Evolutionary conservation across 495 filamentous ascomycete species (phyloP).

Genomic region (Penicillium lagena): DNA sequence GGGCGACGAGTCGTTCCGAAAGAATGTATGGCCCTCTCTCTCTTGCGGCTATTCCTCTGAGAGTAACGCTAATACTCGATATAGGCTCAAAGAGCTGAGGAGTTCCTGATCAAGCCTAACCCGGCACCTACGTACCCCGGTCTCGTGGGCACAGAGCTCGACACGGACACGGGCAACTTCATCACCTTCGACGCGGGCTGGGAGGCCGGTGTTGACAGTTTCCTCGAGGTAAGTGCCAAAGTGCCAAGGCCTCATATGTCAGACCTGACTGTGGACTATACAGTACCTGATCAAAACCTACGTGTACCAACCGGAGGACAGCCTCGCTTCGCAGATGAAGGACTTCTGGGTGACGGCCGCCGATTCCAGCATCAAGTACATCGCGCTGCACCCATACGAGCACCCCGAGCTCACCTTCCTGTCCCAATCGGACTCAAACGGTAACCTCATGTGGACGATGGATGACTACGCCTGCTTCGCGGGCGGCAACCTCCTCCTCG

Average conservation of each 20-base stretch:
- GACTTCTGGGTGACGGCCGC: constrained; percentile 64
- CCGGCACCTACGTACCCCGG: constrained; percentile 12
- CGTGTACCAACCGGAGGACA: constrained; percentile 52
- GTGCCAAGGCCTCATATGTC: not conserved
- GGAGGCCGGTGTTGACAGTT: constrained; percentile 17
- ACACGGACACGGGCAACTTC: constrained; percentile 14
- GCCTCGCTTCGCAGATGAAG: constrained; percentile 44
- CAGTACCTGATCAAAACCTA: constrained; percentile 81
- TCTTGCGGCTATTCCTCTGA: not conserved
- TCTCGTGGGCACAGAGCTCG: constrained; percentile 12
- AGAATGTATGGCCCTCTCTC: constrained; percentile 7
- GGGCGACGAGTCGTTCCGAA: constrained; percentile 15
- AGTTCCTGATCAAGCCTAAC: constrained; percentile 11
- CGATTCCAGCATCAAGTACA: constrained; percentile 59
- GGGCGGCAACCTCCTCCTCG: constrained; percentile 75
- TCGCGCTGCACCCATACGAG: constrained; percentile 54
- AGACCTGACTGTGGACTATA: not conserved
- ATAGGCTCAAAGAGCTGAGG: constrained; percentile 13
- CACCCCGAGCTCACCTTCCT: constrained; percentile 64
- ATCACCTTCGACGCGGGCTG: constrained; percentile 17
- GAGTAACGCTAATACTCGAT: not conserved
- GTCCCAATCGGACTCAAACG: constrained; percentile 44
- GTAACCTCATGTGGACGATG: constrained; percentile 17
- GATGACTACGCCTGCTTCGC: constrained; percentile 56
- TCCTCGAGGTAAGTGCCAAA: constrained; percentile 8